phyloP scores from a whole-genome alignment of 768 basidiomycete genomes.

The Phylloporus sp. region DNA sequence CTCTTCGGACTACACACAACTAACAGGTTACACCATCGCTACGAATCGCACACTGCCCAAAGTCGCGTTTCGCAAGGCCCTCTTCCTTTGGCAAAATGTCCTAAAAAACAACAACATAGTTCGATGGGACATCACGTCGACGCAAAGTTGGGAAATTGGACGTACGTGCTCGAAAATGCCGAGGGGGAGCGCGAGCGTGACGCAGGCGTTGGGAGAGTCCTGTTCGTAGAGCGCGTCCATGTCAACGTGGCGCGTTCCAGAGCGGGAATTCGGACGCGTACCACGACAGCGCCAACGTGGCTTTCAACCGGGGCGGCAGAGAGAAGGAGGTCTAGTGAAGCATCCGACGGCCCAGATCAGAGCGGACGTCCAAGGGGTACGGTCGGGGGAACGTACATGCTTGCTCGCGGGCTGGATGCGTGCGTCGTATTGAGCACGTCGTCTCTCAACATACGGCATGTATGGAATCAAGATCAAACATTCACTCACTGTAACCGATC shows the following conservation, averaged over 20 bases:
- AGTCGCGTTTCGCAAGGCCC: conserved; percentile 53
- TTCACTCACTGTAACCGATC: conserved; percentile 64
- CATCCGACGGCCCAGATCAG: no score
- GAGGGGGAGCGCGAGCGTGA: conserved; percentile 68
- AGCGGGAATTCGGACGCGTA: conserved; percentile 29
- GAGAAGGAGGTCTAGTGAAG: conserved; percentile 52
- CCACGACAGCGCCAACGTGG: conserved; percentile 66
- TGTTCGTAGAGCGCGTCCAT: conserved; percentile 17
- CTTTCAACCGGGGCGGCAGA: conserved; percentile 68
- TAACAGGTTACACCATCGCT: conserved; percentile 43
- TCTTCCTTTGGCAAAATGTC: conserved; percentile 64
- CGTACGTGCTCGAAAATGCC: conserved; percentile 71
- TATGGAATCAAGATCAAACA: neutral
- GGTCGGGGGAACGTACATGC: conserved; percentile 61
- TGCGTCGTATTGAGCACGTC: neutral
- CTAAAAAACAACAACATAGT: conserved; percentile 29
- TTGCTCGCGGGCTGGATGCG: conserved; percentile 63
- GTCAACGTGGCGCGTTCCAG: neutral
- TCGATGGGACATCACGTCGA: neutral
- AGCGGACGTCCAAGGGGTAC: no score
- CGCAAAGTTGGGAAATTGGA: neutral
- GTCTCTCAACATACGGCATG: neutral
- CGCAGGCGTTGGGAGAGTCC: conserved; percentile 77
- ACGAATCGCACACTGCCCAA: conserved; percentile 62
- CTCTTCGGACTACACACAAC: no score